Percentiles rank a stretch among this genome's conserved stretches.
These are phyloP conservation scores for Cercospora sp. DNA, from an alignment of 2,329 filamentous ascomycete genomes.

Conservation along the genomic window DNA sequence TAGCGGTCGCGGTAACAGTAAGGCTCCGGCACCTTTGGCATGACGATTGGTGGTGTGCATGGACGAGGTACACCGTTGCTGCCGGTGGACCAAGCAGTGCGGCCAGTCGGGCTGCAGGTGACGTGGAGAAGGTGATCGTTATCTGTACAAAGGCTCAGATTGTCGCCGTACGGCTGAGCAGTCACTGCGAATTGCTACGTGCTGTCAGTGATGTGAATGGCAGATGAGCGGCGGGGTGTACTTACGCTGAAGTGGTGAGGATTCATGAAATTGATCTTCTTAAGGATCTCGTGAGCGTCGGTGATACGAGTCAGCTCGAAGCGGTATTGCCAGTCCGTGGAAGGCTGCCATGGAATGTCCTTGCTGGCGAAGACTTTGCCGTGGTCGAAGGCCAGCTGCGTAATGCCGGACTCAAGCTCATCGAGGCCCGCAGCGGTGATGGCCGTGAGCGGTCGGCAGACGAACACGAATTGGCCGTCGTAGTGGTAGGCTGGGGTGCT, in stretches of 20 bases:
- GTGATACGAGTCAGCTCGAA: slow-evolving; percentile 34
- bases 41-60: not conserved
- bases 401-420: slow-evolving; percentile 10
- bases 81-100: slow-evolving; percentile 31
- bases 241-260: slow-evolving; percentile 24
- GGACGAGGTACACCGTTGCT: slow-evolving; percentile 20
- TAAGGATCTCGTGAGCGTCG: slow-evolving; percentile 26
- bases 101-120: slow-evolving; percentile 32
- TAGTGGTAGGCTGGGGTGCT: not conserved
- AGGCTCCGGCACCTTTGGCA: slow-evolving; percentile 20
- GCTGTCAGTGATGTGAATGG: slow-evolving; percentile 16
- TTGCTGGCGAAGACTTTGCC: slow-evolving; percentile 32
- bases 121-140: not conserved
- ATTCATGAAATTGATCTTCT: slow-evolving; percentile 7
- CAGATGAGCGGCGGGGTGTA: not conserved
- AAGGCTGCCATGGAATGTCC: slow-evolving; percentile 15
- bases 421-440: slow-evolving; percentile 22
- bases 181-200: slow-evolving; percentile 20
- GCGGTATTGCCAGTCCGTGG: slow-evolving; percentile 27
- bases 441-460: slow-evolving; percentile 15
- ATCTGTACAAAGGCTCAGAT: not conserved
- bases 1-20: not conserved
- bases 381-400: slow-evolving; percentile 23
- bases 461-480: slow-evolving; percentile 36
- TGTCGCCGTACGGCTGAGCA: slow-evolving; percentile 3